phyloP scores from a whole-genome alignment of 345 rosid genomes.

The Citrus trifoliata region DNA sequence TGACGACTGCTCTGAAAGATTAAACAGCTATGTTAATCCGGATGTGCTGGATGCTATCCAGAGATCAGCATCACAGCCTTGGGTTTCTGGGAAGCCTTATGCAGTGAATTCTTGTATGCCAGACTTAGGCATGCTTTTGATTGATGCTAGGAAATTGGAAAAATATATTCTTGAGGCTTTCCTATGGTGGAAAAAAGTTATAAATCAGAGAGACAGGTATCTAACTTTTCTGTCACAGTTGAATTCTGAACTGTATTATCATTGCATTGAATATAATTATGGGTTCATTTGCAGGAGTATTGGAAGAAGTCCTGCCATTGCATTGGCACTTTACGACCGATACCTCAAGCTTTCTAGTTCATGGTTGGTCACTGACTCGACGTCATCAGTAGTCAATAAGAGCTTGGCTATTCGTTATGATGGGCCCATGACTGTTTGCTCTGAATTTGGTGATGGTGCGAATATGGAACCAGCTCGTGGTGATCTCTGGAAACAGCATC shows the following conservation, averaged over 20 bases:
- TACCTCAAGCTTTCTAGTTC: constrained; percentile 32
- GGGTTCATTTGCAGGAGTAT: constrained; percentile 15
- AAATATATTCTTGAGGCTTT: constrained; percentile 25
- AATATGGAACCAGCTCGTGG: constrained; percentile 7
- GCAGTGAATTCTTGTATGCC: constrained; percentile 34
- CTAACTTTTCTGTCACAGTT: background rate
- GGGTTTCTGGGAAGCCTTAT: constrained; percentile 39
- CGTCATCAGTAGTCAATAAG: background rate
- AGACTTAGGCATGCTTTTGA: constrained; percentile 26
- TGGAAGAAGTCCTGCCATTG: constrained; percentile 24
- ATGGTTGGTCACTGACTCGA: constrained; percentile 27
- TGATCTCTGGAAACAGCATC: constrained; percentile 30
- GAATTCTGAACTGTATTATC: background rate
- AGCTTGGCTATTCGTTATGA: constrained; percentile 20
- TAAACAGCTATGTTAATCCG: constrained; percentile 22
- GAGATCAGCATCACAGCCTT: constrained; percentile 35
- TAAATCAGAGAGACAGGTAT: constrained; percentile 33
- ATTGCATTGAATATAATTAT: background rate
- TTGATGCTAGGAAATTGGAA: constrained; percentile 28
- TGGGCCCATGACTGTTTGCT: constrained; percentile 32
- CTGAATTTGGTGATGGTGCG: constrained; percentile 10
- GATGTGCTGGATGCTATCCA: constrained; percentile 42
- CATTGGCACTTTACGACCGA: constrained; percentile 30
- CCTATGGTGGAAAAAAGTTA: constrained; percentile 40
- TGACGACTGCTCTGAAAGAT: constrained; percentile 37